These are phyloP conservation scores for Fallopia convolvulus DNA, from an alignment of 148 eudicot species.

Conservation along the genomic window DNA sequence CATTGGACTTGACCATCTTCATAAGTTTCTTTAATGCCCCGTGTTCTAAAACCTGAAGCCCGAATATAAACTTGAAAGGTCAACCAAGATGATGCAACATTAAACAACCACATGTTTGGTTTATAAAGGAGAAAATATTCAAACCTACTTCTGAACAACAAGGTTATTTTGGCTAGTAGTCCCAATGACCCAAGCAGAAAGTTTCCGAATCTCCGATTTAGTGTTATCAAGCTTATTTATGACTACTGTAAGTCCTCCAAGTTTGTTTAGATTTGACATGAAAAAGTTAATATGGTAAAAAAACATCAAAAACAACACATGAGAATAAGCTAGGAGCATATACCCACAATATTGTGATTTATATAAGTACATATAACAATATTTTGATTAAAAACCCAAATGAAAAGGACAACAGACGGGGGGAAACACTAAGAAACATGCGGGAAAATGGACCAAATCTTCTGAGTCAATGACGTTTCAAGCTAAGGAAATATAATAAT, in stretches of 20 bases:
- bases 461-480: not conserved
- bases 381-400: not conserved
- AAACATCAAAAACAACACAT: not conserved
- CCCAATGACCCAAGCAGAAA: conserved; percentile 83
- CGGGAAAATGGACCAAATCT: not conserved
- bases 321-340: not conserved
- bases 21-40: conserved; percentile 56
- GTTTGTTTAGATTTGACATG: conserved; percentile 62
- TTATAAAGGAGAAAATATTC: not conserved
- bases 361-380: not conserved
- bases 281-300: not conserved
- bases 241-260: conserved; percentile 73
- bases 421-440: not conserved
- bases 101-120: not conserved
- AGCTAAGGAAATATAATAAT: not conserved
- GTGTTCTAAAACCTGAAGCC: conserved; percentile 51
- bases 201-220: conserved; percentile 55
- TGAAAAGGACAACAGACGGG: not conserved
- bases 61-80: not conserved
- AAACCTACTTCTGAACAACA: conserved; percentile 78
- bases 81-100: conserved; percentile 2
- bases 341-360: not conserved
- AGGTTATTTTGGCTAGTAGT: conserved; percentile 87
- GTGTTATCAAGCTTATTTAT: conserved; percentile 45
- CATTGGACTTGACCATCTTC: conserved; percentile 61